Base-by-base conservation (phyloP, 139 green algal species). In the Chlamydomonas sp. region DNA sequence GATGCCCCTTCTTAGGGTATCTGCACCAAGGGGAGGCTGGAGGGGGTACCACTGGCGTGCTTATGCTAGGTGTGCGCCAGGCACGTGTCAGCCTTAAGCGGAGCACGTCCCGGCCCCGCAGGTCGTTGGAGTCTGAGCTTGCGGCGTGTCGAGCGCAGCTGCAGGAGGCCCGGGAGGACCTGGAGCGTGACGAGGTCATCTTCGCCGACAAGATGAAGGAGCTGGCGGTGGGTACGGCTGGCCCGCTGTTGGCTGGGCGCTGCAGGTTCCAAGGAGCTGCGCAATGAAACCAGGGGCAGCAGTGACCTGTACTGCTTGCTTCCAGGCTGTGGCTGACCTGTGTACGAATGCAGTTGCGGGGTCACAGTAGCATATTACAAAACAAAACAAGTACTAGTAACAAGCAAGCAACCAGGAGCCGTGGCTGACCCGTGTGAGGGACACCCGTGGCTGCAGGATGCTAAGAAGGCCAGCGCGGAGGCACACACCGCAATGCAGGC, bases 191-290 rank as follows among this genome's bases (percentile, higher is more conserved):
- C 62, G 93, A 95, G 78, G 31, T 92, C 9, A 95, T 95, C 63
- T 95, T 95, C 88, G 92, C 87, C 2, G 90, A 92, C 18, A 94
- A 94, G 88, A 86, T 94, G 84, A 83, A 79, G 63, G 90, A 94
- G 78, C 75, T 93, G 67, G 63, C 84, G 49, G 85, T 63, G 63
- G 7, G 63, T 1, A 5, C 9, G 12, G n/a, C n/a, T n/a, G n/a
- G n/a, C n/a, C n/a, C n/a, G n/a, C n/a, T n/a, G n/a, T n/a, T n/a
- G n/a, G n/a, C n/a, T n/a, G n/a, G n/a, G n/a, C n/a, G n/a, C n/a
- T n/a, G n/a, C n/a, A n/a, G n/a, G n/a, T n/a, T n/a, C n/a, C n/a
- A n/a, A n/a, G n/a, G n/a, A n/a, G n/a, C n/a, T n/a, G n/a, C n/a
- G n/a, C n/a, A n/a, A n/a, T n/a, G n/a, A n/a, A n/a, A n/a, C n/a